A percentile compares a stretch with the other conserved stretches of the same genome.
Conservation (phyloP, 345 rosid species). For the Atalantia buxifolia region DNA sequence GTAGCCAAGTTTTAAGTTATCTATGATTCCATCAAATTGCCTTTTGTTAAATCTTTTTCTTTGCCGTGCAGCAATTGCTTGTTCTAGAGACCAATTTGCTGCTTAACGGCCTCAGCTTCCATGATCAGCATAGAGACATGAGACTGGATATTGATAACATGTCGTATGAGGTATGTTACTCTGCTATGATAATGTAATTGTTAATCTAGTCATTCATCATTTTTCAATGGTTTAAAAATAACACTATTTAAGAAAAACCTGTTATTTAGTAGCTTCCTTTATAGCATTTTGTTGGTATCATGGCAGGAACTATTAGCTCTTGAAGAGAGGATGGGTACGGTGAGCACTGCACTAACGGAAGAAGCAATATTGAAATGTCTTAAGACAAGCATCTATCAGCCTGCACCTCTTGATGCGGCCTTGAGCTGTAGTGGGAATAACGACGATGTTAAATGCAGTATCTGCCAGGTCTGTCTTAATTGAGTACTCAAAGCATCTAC, state of each 20-base stretch:
- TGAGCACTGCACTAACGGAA: slow-evolving; percentile 91
- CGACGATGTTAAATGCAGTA: slow-evolving; percentile 74
- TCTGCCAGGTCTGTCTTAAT: slow-evolving; percentile 71
- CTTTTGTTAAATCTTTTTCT: slow-evolving; percentile 5
- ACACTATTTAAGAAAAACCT: not conserved
- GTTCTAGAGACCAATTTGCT: slow-evolving; percentile 75
- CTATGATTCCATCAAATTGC: not conserved
- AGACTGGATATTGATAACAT: slow-evolving; percentile 93
- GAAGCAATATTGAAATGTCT: slow-evolving; percentile 74
- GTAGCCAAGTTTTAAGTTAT: slow-evolving; percentile 31
- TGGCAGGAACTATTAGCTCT: slow-evolving; percentile 86
- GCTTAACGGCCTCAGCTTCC: slow-evolving; percentile 61
- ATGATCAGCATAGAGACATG: slow-evolving; percentile 94
- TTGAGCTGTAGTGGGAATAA: slow-evolving; percentile 24
- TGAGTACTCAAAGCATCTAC: not conserved
- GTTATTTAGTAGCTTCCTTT: not conserved
- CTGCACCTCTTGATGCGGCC: slow-evolving; percentile 24
- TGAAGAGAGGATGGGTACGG: slow-evolving; percentile 94
- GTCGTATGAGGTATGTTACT: slow-evolving; percentile 86
- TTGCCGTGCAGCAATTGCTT: slow-evolving; percentile 71
- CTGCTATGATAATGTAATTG: not conserved
- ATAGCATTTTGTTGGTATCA: slow-evolving; percentile 8
- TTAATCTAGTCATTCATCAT: not conserved
- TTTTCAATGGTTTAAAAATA: not conserved
- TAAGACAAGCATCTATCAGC: slow-evolving; percentile 49